These are phyloP conservation scores for Tetrahymena thermophila DNA, from an alignment of 73 alveolate genomes.

Conservation along the genomic window DNA sequence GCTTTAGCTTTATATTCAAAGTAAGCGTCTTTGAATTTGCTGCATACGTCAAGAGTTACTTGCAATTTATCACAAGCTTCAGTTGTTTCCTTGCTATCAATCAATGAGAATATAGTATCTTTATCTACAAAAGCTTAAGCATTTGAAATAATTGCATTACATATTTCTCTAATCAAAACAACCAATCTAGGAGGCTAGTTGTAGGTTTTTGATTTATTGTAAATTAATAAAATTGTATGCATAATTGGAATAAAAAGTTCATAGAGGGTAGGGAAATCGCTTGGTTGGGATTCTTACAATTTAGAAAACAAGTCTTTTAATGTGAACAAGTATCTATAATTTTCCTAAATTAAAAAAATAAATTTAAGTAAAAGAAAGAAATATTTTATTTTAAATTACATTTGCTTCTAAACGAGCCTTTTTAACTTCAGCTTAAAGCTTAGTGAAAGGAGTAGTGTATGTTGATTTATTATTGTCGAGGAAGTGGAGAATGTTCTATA, in stretches of 20 bases:
- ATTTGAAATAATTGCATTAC: slow-evolving; percentile 94
- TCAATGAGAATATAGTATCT: slow-evolving; percentile 89
- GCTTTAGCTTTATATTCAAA: slow-evolving; percentile 89
- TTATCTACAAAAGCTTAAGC: slow-evolving; percentile 90
- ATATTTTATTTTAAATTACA: slow-evolving; percentile 75
- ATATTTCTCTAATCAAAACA: slow-evolving; percentile 91
- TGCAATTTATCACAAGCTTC: slow-evolving; percentile 94
- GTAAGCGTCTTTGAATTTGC: slow-evolving; percentile 95
- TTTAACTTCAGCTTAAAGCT: slow-evolving; percentile 97
- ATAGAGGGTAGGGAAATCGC: slow-evolving; percentile 90
- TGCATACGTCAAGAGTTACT: slow-evolving; percentile 83
- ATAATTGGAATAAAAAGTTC: slow-evolving; percentile 96
- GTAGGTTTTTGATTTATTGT: slow-evolving; percentile 92
- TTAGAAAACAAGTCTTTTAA: slow-evolving; percentile 81
- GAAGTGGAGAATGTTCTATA: slow-evolving; percentile 89
- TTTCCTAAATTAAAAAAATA: background rate
- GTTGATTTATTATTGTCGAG: slow-evolving; percentile 98
- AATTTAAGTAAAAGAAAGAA: background rate
- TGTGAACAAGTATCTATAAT: slow-evolving; percentile 15
- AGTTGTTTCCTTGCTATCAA: slow-evolving; percentile 94
- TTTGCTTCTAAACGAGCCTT: slow-evolving; percentile 98
- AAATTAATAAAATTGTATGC: slow-evolving; percentile 96
- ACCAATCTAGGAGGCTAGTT: slow-evolving; percentile 95
- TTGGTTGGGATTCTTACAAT: slow-evolving; percentile 48
- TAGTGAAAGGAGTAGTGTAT: slow-evolving; percentile 96